Evolutionary conservation across 2,329 filamentous ascomycete genomes (phyloP), one percentile per base, ranked within the genome.

Genomic region (Calonectria crousiana): DNA sequence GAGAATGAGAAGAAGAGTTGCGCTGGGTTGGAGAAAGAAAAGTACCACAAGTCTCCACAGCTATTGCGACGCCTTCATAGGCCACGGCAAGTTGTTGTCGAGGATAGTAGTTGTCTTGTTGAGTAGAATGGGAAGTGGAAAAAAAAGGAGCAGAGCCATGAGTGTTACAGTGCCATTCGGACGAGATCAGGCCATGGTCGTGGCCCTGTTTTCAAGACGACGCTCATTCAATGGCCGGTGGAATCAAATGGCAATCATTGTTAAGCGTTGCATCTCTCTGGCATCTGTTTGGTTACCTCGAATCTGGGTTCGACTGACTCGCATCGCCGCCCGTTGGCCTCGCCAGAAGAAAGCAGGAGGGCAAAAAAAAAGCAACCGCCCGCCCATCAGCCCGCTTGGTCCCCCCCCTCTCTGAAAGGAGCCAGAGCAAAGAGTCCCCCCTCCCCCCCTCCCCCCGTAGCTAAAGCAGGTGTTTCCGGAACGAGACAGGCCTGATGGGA

Each of bases 221-320:
- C n/a, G 34, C 32, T 58, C 52, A 10, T 53, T 23, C 38, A 10
- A 49, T n/a, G 26, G 20, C 10, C 26, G 6, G 67, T 51, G 67
- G 67, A 64, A 64, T 70, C 44, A 70, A 28, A 70, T 64, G 23
- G 32, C 32, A 53, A 64, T 70, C 56, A 70, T 64, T 70, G 67
- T 64, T 70, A 64, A 70, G 67, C 67, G 52, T 70, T 64, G 47
- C 56, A 70, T 70, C 67, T 64, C 41, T 64, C 67, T 70, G 47
- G 56, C 34, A 53, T 64, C 67, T 49, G 67, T 64, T 70, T 70
- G 67, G 67, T 52, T 53, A 36, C 52, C 51, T 58, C 34, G 56
- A 41, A 28, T 62, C 56, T 34, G 56, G 56, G 36, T 62, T 62
- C 38, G 34, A 62, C 56, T 62, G 56, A 62, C 56, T 62, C 56